These are phyloP conservation scores for Blastomyces silverae DNA, from an alignment of 2,329 filamentous ascomycete species.

Conservation along the genomic window DNA sequence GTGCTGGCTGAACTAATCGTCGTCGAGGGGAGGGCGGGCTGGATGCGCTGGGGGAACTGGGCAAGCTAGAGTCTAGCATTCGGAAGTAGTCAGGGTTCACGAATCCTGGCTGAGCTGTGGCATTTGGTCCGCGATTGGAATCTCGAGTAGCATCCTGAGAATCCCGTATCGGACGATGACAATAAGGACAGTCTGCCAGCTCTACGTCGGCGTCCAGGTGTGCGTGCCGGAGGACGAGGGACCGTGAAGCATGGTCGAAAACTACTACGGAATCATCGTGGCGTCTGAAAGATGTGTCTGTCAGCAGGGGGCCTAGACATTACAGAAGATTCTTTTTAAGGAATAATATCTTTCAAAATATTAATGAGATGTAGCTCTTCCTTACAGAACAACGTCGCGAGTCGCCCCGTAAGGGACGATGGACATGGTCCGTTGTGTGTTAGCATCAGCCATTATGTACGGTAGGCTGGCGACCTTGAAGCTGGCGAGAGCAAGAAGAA, in stretches of 20 bases:
- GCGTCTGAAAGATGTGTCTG: conserved; percentile 52
- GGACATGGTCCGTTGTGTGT: conserved; percentile 32
- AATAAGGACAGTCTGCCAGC: conserved; percentile 75
- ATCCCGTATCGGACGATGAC: conserved; percentile 63
- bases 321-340: background rate
- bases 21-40: conserved; percentile 46
- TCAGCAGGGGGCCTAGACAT: conserved; percentile 17
- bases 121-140: conserved; percentile 28
- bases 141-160: conserved; percentile 37
- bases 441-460: conserved; percentile 19
- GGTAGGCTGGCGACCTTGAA: conserved; percentile 10
- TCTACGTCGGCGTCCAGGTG: conserved; percentile 48
- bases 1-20: conserved; percentile 44
- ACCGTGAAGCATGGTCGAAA: conserved; percentile 75
- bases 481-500: conserved; percentile 7
- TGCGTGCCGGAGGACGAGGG: conserved; percentile 70
- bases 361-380: conserved; percentile 13
- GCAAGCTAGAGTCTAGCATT: conserved; percentile 64
- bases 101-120: conserved; percentile 53
- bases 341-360: conserved; percentile 5
- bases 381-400: conserved; percentile 43
- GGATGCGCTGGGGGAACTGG: conserved; percentile 22
- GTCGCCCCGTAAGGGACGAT: conserved; percentile 40
- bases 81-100: conserved; percentile 92
- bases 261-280: conserved; percentile 90